Evolutionary conservation across 2,329 filamentous ascomycete species (phyloP), one percentile per base, ranked within the genome.

Genomic region (Phoma herbarum): DNA sequence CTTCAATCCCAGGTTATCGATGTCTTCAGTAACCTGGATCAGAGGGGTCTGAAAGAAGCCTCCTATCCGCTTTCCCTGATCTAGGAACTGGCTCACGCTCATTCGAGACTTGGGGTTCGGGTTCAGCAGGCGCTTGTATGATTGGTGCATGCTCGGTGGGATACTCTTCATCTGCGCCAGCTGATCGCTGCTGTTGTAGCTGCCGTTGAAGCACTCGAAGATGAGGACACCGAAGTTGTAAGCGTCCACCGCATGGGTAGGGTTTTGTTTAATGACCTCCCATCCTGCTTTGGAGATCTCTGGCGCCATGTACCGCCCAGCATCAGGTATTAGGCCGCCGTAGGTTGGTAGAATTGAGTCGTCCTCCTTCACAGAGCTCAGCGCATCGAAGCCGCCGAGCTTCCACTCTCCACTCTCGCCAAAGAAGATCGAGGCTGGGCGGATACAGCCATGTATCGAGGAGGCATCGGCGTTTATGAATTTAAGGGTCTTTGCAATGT

Each of bases 331-430:
- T 16, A 97, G 80, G 69, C 91, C 93, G 60, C 93, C 94, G 73
- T 93, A 96, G 49, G 87, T 95, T 74, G 96, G 97, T 72, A 99
- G 93, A 46, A 96, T 84, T 10, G 93, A 92, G 68, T 98, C 92
- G 61, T 98, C 93, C 57, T 98, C 95, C 71, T 97, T 98, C 80
- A 98, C 89, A 35, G 90, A 97, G 79, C 93, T 98, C 59, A 98
- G 78, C 5, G 97, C 86, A 66, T 99, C 95, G 67, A 99, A 96
- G 0, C 95, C 95, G 20, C 90, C 93, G 2, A 99, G 81, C 73
- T 96, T 98, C 95, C 95, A 99, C 79, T 99, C 95, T 57, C 95
- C 95, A 72, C 95, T 97, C 74, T 98, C 94, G 60, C 92, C 93
- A 4, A 92, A 95, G 77, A 93, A 99, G 64, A 99, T 84, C 0